Conservation (phyloP, 1,284 basidiomycete species). For the Ustilago trichophora region DNA sequence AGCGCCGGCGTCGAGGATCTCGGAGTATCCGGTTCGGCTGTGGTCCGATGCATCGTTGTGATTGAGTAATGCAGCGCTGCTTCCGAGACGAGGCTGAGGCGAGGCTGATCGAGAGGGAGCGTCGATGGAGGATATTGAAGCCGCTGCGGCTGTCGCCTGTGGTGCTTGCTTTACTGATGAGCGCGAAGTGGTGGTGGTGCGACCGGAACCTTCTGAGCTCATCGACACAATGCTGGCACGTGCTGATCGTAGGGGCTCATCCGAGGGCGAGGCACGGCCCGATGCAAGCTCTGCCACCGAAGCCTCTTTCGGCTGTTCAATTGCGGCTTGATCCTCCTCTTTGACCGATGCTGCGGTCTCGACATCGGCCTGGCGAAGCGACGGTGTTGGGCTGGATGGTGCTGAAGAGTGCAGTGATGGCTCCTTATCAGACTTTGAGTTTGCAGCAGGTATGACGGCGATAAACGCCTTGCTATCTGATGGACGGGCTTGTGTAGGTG, state of each 20-base stretch:
- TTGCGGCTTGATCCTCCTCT: background rate
- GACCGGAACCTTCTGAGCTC: constrained; percentile 12
- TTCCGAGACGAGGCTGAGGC: constrained; percentile 4
- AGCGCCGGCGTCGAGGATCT: constrained; percentile 18
- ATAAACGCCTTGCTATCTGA: background rate
- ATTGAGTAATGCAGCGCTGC: constrained; percentile 9
- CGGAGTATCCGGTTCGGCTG: constrained; percentile 27
- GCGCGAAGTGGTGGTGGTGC: constrained; percentile 3
- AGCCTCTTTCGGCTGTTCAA: background rate
- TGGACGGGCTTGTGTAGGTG: background rate
- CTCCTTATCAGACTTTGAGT: background rate
- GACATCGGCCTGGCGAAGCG: background rate
- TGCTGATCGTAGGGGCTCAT: constrained; percentile 21
- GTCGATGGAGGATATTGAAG: constrained; percentile 1
- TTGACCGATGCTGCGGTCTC: background rate
- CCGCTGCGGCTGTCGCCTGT: background rate
- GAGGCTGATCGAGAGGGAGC: constrained; percentile 16
- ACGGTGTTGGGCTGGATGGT: constrained; percentile 1
- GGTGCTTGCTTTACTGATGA: background rate
- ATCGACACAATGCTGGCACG: constrained; percentile 28
- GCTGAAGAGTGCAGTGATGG: background rate
- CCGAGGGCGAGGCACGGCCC: constrained; percentile 5
- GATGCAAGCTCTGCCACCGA: background rate
- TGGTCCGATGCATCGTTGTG: constrained; percentile 4
- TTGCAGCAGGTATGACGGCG: background rate